These are phyloP conservation scores for Bombardia bombarda DNA, from an alignment of 495 filamentous ascomycete species.

Conservation along the genomic window DNA sequence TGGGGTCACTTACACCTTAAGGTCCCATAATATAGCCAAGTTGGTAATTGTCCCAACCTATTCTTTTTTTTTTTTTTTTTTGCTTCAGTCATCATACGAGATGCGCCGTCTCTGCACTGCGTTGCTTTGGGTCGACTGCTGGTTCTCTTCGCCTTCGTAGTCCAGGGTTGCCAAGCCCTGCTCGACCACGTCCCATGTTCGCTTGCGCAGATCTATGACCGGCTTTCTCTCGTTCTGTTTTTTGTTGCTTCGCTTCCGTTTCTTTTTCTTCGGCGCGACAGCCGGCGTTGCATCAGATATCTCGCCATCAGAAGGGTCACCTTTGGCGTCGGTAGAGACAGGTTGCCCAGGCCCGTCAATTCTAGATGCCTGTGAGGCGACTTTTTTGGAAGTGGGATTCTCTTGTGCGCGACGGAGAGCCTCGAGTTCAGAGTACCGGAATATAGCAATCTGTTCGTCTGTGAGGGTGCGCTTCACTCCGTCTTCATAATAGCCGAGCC, in stretches of 20 bases:
- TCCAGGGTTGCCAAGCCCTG: constrained; percentile 42
- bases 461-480: constrained; percentile 88
- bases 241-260: constrained; percentile 24
- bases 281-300: constrained; percentile 18
- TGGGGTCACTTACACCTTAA: too few relatives aligned
- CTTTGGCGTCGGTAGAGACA: neutral
- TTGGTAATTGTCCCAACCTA: too few relatives aligned
- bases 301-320: constrained; percentile 19
- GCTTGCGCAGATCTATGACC: constrained; percentile 47
- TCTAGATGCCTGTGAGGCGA: too few relatives aligned
- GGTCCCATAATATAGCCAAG: too few relatives aligned
- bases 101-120: constrained; percentile 34
- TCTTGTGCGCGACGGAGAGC: constrained; percentile 47
- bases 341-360: neutral
- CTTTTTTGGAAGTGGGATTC: constrained; percentile 3
- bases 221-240: constrained; percentile 34
- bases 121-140: constrained; percentile 8
- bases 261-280: constrained; percentile 20
- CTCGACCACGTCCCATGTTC: constrained; percentile 51
- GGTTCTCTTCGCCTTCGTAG: constrained; percentile 37
- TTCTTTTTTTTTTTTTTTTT: neutral
- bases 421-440: constrained; percentile 84
- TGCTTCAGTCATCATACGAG: constrained; percentile 40
- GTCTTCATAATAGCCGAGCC: constrained; percentile 80
- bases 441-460: constrained; percentile 84